Conservation (phyloP, 768 basidiomycete genomes). For the Nidula microcarpa region DNA sequence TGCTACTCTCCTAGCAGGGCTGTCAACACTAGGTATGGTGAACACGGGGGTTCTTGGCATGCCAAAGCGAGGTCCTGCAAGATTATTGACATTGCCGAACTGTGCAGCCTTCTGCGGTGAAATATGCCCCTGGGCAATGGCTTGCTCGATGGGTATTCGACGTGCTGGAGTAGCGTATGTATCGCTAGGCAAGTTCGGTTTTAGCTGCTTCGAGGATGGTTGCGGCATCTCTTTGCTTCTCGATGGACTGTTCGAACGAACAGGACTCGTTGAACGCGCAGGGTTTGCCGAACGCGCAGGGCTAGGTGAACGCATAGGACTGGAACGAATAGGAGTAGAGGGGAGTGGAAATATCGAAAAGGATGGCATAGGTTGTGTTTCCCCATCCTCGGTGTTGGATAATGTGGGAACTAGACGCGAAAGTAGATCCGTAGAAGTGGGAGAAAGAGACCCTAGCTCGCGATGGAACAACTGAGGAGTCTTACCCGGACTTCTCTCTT, state of each 20-base stretch:
- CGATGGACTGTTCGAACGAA: constrained; percentile 12
- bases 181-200: constrained; percentile 24
- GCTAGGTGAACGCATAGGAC: constrained; percentile 13
- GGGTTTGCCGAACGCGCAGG: constrained; percentile 22
- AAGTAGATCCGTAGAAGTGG: constrained; percentile 39
- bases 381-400: background rate
- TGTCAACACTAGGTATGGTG: constrained; percentile 26
- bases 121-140: constrained; percentile 44
- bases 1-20: constrained; percentile 39
- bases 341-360: constrained; percentile 22
- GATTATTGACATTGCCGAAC: constrained; percentile 21
- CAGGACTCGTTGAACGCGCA: constrained; percentile 9
- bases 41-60: constrained; percentile 19
- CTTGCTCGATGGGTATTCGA: constrained; percentile 55
- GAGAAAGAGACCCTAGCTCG: constrained; percentile 58
- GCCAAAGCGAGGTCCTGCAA: constrained; percentile 5
- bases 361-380: constrained; percentile 14
- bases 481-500: constrained; percentile 14
- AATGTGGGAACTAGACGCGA: constrained; percentile 13
- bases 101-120: constrained; percentile 45
- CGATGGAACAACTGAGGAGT: constrained; percentile 21
- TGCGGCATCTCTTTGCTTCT: no score
- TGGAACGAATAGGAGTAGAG: constrained; percentile 13
- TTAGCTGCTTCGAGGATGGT: no score
- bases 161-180: constrained; percentile 57